phyloP scores from a whole-genome alignment of 495 filamentous ascomycete species.

The Cairneyella variabilis region DNA sequence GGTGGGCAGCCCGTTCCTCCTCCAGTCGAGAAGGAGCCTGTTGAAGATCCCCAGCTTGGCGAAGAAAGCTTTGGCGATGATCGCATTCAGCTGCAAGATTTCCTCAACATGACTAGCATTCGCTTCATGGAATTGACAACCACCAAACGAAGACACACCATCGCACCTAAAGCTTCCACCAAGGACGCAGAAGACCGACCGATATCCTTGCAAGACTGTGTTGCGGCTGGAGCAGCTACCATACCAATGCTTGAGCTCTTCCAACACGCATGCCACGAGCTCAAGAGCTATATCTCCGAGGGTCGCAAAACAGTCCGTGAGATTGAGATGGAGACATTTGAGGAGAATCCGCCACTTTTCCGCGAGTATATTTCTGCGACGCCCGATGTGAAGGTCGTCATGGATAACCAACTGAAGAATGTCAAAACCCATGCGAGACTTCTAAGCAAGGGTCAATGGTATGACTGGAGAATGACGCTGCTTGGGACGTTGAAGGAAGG shows the following conservation, averaged over 20 bases:
- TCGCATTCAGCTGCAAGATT: conserved; percentile 83
- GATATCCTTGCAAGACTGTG: conserved; percentile 63
- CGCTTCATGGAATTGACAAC: conserved; percentile 94
- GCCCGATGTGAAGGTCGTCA: conserved; percentile 73
- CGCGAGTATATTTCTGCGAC: conserved; percentile 85
- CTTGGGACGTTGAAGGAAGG: conserved; percentile 79
- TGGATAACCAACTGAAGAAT: conserved; percentile 97
- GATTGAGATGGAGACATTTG: conserved; percentile 81
- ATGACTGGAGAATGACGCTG: conserved; percentile 93
- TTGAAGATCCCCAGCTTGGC: conserved; percentile 26
- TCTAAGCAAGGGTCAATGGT: conserved; percentile 93
- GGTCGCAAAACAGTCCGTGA: conserved; percentile 81
- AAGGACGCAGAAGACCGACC: conserved; percentile 45
- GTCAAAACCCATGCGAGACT: conserved; percentile 88
- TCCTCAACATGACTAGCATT: conserved; percentile 91
- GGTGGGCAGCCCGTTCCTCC: conserved; percentile 39
- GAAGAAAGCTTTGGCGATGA: conserved; percentile 47
- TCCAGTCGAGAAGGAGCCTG: conserved; percentile 31
- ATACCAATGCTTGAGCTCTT: conserved; percentile 91
- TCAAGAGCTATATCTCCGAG: conserved; percentile 92
- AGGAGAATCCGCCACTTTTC: conserved; percentile 87
- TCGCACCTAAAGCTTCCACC: conserved; percentile 49
- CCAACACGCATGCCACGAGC: conserved; percentile 90
- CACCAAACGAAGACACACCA: conserved; percentile 85
- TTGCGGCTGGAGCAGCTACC: conserved; percentile 87